Evolutionary conservation across 1,284 basidiomycete genomes (phyloP).

Genomic region (Singerocomus rubriflavus): DNA sequence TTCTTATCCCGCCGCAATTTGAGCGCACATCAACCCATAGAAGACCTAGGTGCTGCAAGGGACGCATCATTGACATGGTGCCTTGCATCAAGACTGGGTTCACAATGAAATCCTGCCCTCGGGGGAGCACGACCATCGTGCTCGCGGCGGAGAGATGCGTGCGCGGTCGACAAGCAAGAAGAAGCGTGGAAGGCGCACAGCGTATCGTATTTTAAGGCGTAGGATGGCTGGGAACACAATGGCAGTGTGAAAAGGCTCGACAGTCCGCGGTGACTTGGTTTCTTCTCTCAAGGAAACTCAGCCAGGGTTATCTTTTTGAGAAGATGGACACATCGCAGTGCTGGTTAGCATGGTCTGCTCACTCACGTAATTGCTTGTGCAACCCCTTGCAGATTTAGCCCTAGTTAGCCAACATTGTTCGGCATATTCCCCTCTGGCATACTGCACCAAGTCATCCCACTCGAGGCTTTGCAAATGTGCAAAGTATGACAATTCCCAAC

Average conservation of each 20-base stretch:
- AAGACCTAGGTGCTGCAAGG: constrained; percentile 16
- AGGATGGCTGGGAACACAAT: neutral
- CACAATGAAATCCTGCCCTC: constrained; percentile 30
- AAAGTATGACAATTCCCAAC: no score
- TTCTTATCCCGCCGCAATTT: constrained; percentile 4
- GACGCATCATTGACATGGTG: constrained; percentile 11
- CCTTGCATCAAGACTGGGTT: constrained; percentile 18
- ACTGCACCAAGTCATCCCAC: no score
- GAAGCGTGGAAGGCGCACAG: constrained; percentile 11
- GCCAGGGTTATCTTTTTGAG: constrained; percentile 15
- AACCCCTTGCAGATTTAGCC: neutral
- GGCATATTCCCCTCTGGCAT: no score
- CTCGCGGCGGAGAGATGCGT: constrained; percentile 7
- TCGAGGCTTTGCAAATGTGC: no score
- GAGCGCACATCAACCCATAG: constrained; percentile 11
- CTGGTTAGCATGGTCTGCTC: neutral
- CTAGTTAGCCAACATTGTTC: neutral
- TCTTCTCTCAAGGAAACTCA: constrained; percentile 9
- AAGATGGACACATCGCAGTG: constrained; percentile 11
- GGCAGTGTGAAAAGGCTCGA: constrained; percentile 1
- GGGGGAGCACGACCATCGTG: constrained; percentile 12
- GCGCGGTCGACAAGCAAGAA: constrained; percentile 11
- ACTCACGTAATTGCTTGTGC: constrained; percentile 15
- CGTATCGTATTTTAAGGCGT: constrained; percentile 5
- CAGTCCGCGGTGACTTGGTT: constrained; percentile 18